Evolutionary conservation across 176 grass and related monocot genomes (phyloP), one percentile per base, ranked within the genome.

Genomic region (Lolium perenne): DNA sequence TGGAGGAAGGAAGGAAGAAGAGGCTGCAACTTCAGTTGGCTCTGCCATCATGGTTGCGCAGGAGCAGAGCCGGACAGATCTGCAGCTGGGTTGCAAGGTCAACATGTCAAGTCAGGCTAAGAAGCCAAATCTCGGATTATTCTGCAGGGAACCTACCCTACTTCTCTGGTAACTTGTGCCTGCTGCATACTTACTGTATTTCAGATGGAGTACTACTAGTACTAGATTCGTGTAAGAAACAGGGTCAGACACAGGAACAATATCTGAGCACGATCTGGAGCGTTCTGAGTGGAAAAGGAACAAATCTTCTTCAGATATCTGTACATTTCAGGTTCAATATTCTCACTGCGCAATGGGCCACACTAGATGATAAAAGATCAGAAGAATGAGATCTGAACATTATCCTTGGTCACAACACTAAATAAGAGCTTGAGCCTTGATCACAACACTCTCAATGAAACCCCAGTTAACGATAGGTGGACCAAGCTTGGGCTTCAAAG

Each of bases 81-180:
- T 80, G 60, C 81, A 74, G 70, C 48, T 35, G 7, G 41, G 16
- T 18, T 66, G 23, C 13, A 17, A 40, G 40, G 72, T 83, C 80
- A 60, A 83, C 38, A 70, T 35, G 71, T 88, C 80, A 58, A 35
- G 41, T 82, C 86, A 77, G 71, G 22, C 12, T 16, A 40, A 38
- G 71, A 82, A 82, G 76, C 47, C 48, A 87, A 87, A 58, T 82
- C 59, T 67, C 66, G 16, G 26, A 86, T 60, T 74, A 86, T 79
- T 78, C 84, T 70, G 74, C 38, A 67, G 59, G 71, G 62, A 35
- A 48, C 71, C 65, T 18, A 38, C 71, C n/a, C 21, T 74, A 49
- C 45, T 15, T 23, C 21, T 17, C 12, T 74, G 70, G 20, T 74
- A 23, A 38, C 57, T 8, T 25, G 20, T 57, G 21, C 58, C 43